A percentile compares a stretch with the other conserved stretches of the same genome.
These are phyloP conservation scores for Lenwebbia sp. DNA, from an alignment of 345 rosid genomes.

Conservation along the genomic window DNA sequence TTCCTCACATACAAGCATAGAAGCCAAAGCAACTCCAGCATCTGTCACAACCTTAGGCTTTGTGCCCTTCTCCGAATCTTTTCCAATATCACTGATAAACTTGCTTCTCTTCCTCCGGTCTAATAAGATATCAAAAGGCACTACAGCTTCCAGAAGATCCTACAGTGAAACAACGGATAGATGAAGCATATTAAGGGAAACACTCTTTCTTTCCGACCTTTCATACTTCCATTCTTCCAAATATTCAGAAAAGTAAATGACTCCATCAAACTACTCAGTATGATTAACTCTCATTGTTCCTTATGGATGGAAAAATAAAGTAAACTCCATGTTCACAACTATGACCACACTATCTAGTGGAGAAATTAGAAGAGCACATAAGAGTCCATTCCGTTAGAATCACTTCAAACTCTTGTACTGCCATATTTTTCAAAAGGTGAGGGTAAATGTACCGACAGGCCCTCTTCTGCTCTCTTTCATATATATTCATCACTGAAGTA, in stretches of 20 bases:
- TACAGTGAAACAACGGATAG: constrained; percentile 5
- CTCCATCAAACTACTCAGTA: not conserved
- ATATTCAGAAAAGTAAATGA: not conserved
- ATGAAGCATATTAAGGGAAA: not conserved
- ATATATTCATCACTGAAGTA: not conserved
- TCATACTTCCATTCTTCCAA: not conserved
- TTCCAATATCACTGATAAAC: constrained; percentile 32
- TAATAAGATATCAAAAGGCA: constrained; percentile 55
- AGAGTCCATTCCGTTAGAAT: not conserved
- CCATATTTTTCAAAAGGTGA: not conserved
- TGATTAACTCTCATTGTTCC: not conserved
- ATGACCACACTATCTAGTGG: not conserved
- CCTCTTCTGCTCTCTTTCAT: not conserved
- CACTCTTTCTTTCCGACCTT: not conserved
- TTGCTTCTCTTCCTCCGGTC: constrained; percentile 43
- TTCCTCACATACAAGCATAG: constrained; percentile 55
- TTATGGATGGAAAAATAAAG: not conserved
- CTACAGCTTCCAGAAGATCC: constrained; percentile 72
- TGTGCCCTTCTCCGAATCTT: constrained; percentile 19
- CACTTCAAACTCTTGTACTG: not conserved
- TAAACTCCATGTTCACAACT: not conserved
- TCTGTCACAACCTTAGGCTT: constrained; percentile 52
- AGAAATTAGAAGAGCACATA: not conserved
- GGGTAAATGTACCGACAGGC: not conserved
- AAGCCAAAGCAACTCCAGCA: constrained; percentile 61